These are phyloP conservation scores for Ogataea polymorpha DNA, from an alignment of 805 yeast species.

Conservation along the genomic window DNA sequence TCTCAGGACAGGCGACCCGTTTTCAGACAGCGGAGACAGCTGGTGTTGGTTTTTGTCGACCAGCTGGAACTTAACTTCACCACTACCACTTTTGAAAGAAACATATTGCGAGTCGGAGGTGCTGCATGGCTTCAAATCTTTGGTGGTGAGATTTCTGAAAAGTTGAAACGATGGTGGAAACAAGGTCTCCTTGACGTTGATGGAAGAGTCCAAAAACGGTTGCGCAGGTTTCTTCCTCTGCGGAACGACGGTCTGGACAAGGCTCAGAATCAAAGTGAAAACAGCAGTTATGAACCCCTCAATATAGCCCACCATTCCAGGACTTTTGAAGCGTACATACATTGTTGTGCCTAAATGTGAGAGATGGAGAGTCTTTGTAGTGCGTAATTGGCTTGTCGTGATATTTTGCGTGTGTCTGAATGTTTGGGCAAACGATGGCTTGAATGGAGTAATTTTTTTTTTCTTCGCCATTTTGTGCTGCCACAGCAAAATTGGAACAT, in stretches of 20 bases:
- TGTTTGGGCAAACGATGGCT: background rate
- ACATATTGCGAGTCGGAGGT: slow-evolving; percentile 46
- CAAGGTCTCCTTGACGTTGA: slow-evolving; percentile 6
- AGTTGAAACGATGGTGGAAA: slow-evolving; percentile 14
- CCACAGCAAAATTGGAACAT: slow-evolving; percentile 3
- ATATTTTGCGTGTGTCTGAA: too few relatives aligned
- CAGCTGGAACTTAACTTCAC: slow-evolving; percentile 57
- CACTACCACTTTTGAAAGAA: slow-evolving; percentile 50
- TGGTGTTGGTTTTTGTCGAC: slow-evolving; percentile 34
- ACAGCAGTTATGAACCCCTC: background rate
- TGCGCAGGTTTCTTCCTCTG: background rate
- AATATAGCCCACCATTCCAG: slow-evolving; percentile 1
- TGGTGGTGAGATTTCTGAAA: slow-evolving; percentile 17
- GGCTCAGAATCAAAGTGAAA: background rate
- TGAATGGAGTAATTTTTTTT: background rate
- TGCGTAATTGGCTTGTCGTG: background rate
- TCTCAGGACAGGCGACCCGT: slow-evolving; percentile 15
- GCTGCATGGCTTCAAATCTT: slow-evolving; percentile 39
- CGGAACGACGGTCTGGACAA: slow-evolving; percentile 2
- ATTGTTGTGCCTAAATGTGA: background rate
- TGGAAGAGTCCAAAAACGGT: background rate
- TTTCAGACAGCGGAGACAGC: slow-evolving; percentile 28
- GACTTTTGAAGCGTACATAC: background rate
- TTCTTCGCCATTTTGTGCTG: slow-evolving; percentile 3
- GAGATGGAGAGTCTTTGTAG: background rate